Evolutionary conservation across 345 rosid species (phyloP).

Genomic region (Litchi chinensis): DNA sequence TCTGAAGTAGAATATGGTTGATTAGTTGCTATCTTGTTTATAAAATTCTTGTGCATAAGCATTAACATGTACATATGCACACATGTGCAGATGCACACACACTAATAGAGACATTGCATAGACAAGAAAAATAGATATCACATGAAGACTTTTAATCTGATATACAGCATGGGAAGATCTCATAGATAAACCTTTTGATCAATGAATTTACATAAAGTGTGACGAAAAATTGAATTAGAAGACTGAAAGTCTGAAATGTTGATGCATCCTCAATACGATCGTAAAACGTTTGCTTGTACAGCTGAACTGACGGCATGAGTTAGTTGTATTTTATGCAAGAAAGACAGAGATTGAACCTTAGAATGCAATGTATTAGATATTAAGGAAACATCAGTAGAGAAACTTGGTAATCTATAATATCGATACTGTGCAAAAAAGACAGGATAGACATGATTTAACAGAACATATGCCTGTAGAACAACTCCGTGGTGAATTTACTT

Average conservation of each 20-base stretch:
- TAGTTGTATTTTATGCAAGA: not conserved
- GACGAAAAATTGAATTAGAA: not conserved
- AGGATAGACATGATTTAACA: not conserved
- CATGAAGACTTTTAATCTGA: not conserved
- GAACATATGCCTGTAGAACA: not conserved
- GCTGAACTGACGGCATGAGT: no score
- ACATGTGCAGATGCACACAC: not conserved
- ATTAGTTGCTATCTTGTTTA: not conserved
- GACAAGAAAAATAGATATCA: not conserved
- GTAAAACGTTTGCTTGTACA: not conserved
- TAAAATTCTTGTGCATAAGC: not conserved
- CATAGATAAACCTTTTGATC: not conserved
- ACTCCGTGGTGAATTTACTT: not conserved
- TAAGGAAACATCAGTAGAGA: not conserved
- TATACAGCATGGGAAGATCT: not conserved
- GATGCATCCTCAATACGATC: not conserved
- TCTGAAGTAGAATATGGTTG: conserved; percentile 39
- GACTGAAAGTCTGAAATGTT: not conserved
- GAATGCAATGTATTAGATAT: not conserved
- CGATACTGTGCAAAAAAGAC: not conserved
- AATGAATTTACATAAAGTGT: not conserved
- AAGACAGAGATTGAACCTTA: not conserved
- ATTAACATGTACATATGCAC: not conserved
- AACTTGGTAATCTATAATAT: not conserved
- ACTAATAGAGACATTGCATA: not conserved